Evolutionary conservation across 257 asterid species (phyloP).

Genomic region (Phtheirospermum japonicum): DNA sequence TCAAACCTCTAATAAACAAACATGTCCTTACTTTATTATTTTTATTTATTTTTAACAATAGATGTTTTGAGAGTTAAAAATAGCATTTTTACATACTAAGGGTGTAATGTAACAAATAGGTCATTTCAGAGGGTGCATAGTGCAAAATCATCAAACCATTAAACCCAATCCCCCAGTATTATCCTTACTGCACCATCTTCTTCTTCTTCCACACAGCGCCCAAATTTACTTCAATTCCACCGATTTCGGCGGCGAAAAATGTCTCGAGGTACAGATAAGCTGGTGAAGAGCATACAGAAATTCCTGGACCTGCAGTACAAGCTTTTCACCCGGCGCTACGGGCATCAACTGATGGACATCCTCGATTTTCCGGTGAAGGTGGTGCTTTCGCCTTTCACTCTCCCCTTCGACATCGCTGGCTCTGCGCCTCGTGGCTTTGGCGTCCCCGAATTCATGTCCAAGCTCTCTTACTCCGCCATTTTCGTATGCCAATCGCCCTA

Average conservation of each 20-base stretch:
- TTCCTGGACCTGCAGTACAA: slow-evolving; percentile 58
- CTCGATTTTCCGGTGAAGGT: slow-evolving; percentile 77
- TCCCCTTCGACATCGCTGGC: slow-evolving; percentile 87
- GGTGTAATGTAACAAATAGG: too few species aligned
- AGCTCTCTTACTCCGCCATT: slow-evolving; percentile 80
- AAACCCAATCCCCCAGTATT: slow-evolving; percentile 11
- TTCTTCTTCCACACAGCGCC: background rate
- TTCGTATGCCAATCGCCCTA: slow-evolving; percentile 48
- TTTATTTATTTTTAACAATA: too few species aligned
- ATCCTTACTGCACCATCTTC: slow-evolving; percentile 16
- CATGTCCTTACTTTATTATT: too few species aligned
- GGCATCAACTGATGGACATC: slow-evolving; percentile 59
- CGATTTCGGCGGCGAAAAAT: slow-evolving; percentile 27
- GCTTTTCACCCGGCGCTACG: slow-evolving; percentile 56
- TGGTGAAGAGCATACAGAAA: slow-evolving; percentile 40
- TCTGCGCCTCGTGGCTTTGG: slow-evolving; percentile 99
- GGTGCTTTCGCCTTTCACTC: slow-evolving; percentile 76
- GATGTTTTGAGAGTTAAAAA: too few species aligned
- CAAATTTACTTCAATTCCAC: slow-evolving; percentile 18
- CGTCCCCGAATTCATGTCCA: slow-evolving; percentile 82
- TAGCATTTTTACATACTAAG: too few species aligned
- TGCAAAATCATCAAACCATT: background rate
- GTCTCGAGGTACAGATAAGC: slow-evolving; percentile 48
- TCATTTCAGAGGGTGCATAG: background rate
- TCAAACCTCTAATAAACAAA: too few species aligned